Conservation (phyloP, 208 protist genomes). For the Acanthamoeba sp. region DNA sequence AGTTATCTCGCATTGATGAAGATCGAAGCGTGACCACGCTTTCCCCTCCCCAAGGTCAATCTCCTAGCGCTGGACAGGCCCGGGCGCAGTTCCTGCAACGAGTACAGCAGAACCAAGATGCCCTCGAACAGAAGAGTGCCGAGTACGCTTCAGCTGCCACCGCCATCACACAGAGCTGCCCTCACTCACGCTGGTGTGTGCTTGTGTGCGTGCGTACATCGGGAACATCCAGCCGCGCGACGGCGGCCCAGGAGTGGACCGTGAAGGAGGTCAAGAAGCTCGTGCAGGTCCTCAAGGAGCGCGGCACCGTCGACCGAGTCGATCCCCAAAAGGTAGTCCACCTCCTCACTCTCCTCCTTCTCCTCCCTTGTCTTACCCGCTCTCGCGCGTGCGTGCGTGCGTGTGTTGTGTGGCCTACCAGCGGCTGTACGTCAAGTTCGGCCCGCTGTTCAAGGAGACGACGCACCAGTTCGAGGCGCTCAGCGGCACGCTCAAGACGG, state of each 20-base stretch:
- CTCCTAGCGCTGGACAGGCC: not conserved
- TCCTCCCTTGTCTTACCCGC: not conserved
- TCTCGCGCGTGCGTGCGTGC: not conserved
- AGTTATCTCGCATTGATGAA: too few relatives aligned
- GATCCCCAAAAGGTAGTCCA: not conserved
- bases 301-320: not conserved
- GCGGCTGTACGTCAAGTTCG: slow-evolving; percentile 7
- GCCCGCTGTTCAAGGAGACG: slow-evolving; percentile 28
- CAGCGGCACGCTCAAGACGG: slow-evolving; percentile 1
- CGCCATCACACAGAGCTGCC: too few relatives aligned
- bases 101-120: slow-evolving; percentile 21
- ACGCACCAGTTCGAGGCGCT: slow-evolving; percentile 23
- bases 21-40: not conserved
- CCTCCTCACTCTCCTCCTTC: not conserved
- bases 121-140: slow-evolving; percentile 33
- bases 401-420: not conserved
- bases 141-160: not conserved
- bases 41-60: not conserved
- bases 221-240: not conserved
- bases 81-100: slow-evolving; percentile 40
- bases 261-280: slow-evolving; percentile 42
- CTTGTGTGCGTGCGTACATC: too few relatives aligned
- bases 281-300: slow-evolving; percentile 22
- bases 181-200: too few relatives aligned
- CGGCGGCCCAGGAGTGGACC: slow-evolving; percentile 16